These are phyloP conservation scores for Podila verticillata DNA, from an alignment of 192 early-diverging fungal genomes.

Conservation along the genomic window DNA sequence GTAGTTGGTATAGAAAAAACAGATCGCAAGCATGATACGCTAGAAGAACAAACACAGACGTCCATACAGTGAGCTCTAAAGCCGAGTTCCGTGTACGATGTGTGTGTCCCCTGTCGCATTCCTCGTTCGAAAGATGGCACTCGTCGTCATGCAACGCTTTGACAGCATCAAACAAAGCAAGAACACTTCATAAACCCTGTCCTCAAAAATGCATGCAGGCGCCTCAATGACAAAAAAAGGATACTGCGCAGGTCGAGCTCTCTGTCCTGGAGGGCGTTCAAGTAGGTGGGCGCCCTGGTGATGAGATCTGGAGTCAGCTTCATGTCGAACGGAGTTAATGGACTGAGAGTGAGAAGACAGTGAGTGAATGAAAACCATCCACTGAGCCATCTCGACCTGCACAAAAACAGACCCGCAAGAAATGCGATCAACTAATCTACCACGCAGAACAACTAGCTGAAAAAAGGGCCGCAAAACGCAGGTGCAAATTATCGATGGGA, in stretches of 20 bases:
- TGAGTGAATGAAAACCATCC: not conserved
- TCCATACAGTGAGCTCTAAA: no score
- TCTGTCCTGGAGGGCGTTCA: slow-evolving; percentile 91
- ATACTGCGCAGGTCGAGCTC: slow-evolving; percentile 91
- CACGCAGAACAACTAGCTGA: not conserved
- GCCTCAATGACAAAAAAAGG: slow-evolving; percentile 3
- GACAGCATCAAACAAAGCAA: no score
- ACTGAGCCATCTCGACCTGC: not conserved
- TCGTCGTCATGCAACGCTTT: no score
- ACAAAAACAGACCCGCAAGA: not conserved
- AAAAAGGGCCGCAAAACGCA: not conserved
- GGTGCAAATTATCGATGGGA: no score
- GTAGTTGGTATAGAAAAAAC: no score
- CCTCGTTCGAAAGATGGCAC: no score
- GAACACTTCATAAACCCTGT: not conserved
- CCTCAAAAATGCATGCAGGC: not conserved
- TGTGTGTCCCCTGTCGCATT: no score
- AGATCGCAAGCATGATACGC: no score
- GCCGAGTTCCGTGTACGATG: no score
- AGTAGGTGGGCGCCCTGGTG: slow-evolving; percentile 67
- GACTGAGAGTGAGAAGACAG: not conserved
- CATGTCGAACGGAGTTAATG: slow-evolving; percentile 53
- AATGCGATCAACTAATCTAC: not conserved
- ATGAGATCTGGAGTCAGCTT: slow-evolving; percentile 83
- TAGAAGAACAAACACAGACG: no score